Evolutionary conservation across 352 stramenopile species (phyloP), one percentile per base, ranked within the genome.

Genomic region (Elongisporangium senticosum): DNA sequence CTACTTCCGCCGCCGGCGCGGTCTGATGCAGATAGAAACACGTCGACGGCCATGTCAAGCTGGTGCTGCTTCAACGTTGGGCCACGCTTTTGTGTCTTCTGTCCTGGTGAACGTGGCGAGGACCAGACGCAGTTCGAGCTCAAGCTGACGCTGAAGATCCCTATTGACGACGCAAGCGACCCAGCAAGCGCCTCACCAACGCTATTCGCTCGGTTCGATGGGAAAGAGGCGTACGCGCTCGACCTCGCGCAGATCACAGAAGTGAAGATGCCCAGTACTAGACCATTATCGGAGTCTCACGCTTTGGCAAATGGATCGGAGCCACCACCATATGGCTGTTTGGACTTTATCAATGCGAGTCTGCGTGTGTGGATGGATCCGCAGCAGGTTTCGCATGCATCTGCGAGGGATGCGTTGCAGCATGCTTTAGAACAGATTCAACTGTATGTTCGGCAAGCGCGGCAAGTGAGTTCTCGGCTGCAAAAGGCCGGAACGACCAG

Each of bases 341-440:
- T 81, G 7, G 56, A 73, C 21, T 72, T 74, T 50, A 59, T 59
- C n/a, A 63, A 56, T 14, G 64, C 78, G 8, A 66, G 49, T 28
- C 17, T 81, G 52, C 69, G 72, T 13, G 3, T 81, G 4, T 81
- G 72, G 72, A 61, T 81, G 21, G 67, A 81, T 7, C 64, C 65
- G 7, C 51, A 58, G 10, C 47, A 64, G 15, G 20, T 54, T 1
- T 8, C 39, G 24, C 26, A 43, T 2, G 11, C 28, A 0, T 43
- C 59, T 23, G 69, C 63, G 4, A 33, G 57, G 2, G 49, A 33
- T 37, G 20, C 55, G 19, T 47, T 77, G 33, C 51, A 53, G 5
- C 40, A 61, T 4, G 60, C 61, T 4, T 52, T 77, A 1, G 55
- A 52, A 14, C 10, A 26, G 0, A 21, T 75, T 8, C 48, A 67